A percentile compares a stretch with the other conserved stretches of the same genome.
Evolutionary conservation across 306 rosid species (phyloP).

Genomic region (Echinosophora koreensis): DNA sequence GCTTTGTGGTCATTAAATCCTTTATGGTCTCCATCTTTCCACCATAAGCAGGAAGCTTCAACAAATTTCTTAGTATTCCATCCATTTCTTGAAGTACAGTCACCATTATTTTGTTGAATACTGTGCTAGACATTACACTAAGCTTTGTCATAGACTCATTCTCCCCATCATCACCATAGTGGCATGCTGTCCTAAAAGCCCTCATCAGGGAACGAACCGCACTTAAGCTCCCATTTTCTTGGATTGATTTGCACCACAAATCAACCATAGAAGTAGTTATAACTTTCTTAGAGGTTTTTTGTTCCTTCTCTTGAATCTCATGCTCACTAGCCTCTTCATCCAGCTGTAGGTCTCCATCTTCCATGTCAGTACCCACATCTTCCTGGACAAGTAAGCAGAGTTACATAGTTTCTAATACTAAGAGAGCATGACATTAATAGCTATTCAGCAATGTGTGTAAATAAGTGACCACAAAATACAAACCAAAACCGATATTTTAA

Average conservation of each 20-base stretch:
- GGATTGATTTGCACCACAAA: constrained; percentile 70
- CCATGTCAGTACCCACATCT: constrained; percentile 60
- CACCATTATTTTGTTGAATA: constrained; percentile 89
- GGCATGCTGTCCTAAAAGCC: constrained; percentile 92
- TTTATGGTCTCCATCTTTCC: constrained; percentile 82
- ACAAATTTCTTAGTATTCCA: constrained; percentile 76
- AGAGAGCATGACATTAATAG: constrained; percentile 8
- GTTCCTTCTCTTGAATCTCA: constrained; percentile 53
- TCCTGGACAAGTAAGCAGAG: constrained; percentile 61
- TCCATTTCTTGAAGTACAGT: constrained; percentile 90
- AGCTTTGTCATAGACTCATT: constrained; percentile 63
- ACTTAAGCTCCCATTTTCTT: constrained; percentile 68
- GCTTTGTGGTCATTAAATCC: constrained; percentile 71
- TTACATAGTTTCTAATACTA: constrained; percentile 17
- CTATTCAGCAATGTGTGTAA: constrained; percentile 12
- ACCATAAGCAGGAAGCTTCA: constrained; percentile 82
- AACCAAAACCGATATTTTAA: constrained; percentile 12
- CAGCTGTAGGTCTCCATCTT: constrained; percentile 55
- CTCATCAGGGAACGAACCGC: constrained; percentile 76
- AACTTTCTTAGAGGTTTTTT: constrained; percentile 55
- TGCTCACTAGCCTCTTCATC: constrained; percentile 49
- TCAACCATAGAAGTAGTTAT: constrained; percentile 83
- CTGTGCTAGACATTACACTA: constrained; percentile 80
- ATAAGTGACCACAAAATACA: neutral
- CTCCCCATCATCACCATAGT: constrained; percentile 86